Percentiles rank a stretch among this genome's conserved stretches.
Evolutionary conservation across 257 asterid genomes (phyloP).

Genomic region (Phtheirospermum japonicum): DNA sequence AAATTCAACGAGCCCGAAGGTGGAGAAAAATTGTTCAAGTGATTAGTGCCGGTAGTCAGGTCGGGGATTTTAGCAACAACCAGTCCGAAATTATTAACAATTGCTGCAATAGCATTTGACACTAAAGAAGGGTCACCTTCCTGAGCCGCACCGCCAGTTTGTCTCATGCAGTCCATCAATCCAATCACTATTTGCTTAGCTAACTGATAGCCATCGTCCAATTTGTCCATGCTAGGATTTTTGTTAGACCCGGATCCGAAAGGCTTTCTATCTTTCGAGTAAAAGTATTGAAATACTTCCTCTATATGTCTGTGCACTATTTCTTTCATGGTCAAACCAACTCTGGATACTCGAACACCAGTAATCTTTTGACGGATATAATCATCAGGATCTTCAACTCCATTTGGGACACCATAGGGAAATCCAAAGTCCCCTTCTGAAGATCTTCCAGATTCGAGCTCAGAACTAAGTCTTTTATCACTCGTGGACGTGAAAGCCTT

Average conservation of each 20-base stretch:
- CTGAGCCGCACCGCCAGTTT: conserved; percentile 95
- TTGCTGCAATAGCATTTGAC: conserved; percentile 75
- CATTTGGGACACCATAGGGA: conserved; percentile 77
- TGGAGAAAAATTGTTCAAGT: conserved; percentile 33
- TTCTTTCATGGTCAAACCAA: conserved; percentile 70
- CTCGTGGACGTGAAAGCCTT: conserved; percentile 55
- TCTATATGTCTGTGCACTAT: conserved; percentile 63
- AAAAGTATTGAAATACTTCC: conserved; percentile 49
- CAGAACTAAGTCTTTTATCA: conserved; percentile 67
- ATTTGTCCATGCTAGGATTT: conserved; percentile 44
- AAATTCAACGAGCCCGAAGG: conserved; percentile 48
- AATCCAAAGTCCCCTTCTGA: conserved; percentile 63
- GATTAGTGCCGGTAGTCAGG: conserved; percentile 40
- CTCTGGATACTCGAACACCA: conserved; percentile 64
- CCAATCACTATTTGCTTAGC: conserved; percentile 69
- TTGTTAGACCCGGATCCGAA: conserved; percentile 45
- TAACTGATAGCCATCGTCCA: conserved; percentile 55
- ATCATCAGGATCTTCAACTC: conserved; percentile 82
- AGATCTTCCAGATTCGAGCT: conserved; percentile 70
- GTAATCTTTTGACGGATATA: conserved; percentile 76
- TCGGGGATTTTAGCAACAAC: conserved; percentile 70
- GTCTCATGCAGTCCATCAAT: conserved; percentile 84
- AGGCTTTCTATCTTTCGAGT: conserved; percentile 58
- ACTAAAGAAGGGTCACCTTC: conserved; percentile 87
- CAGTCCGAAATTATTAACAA: conserved; percentile 53